Evolutionary conservation across 495 filamentous ascomycete species (phyloP).

Genomic region (Niebla homalea): DNA sequence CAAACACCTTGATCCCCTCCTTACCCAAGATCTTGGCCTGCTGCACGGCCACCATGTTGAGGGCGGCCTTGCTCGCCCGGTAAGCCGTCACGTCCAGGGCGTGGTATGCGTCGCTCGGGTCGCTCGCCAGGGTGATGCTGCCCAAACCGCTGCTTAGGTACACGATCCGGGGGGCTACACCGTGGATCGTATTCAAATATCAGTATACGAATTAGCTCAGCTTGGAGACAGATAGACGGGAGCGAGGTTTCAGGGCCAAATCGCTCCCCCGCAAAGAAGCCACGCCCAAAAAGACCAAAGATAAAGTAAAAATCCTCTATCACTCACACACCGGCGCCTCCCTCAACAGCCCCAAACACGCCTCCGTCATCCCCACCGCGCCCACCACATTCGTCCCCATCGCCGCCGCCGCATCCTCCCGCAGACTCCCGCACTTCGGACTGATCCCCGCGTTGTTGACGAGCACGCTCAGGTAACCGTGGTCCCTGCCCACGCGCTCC

Average conservation of each 20-base stretch:
- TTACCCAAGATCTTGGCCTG: slow-evolving; percentile 4
- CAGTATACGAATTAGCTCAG: slow-evolving; percentile 15
- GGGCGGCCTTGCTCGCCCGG: slow-evolving; percentile 16
- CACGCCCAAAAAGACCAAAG: no score
- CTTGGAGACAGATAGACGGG: no score
- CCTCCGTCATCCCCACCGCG: slow-evolving; percentile 17
- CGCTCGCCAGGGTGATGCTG: slow-evolving; percentile 4
- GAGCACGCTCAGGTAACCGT: slow-evolving; percentile 21
- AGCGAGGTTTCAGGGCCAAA: no score
- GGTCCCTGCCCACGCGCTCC: slow-evolving; percentile 13
- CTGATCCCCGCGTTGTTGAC: slow-evolving; percentile 22
- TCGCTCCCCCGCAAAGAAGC: no score
- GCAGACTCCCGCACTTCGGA: not conserved
- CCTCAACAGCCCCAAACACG: slow-evolving; percentile 19
- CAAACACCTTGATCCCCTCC: slow-evolving; percentile 20
- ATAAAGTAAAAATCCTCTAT: no score
- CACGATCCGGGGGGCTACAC: slow-evolving; percentile 3
- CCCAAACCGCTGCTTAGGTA: slow-evolving; percentile 20
- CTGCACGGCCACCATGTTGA: slow-evolving; percentile 20
- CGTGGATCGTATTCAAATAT: no score
- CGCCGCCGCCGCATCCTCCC: slow-evolving; percentile 3
- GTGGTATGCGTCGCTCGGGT: not conserved
- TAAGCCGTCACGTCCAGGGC: slow-evolving; percentile 6
- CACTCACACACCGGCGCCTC: no score
- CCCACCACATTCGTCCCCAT: slow-evolving; percentile 26